Evolutionary conservation across 2,329 filamentous ascomycete genomes (phyloP), one percentile per base, ranked within the genome.

Genomic region (Calonectria pteridis): DNA sequence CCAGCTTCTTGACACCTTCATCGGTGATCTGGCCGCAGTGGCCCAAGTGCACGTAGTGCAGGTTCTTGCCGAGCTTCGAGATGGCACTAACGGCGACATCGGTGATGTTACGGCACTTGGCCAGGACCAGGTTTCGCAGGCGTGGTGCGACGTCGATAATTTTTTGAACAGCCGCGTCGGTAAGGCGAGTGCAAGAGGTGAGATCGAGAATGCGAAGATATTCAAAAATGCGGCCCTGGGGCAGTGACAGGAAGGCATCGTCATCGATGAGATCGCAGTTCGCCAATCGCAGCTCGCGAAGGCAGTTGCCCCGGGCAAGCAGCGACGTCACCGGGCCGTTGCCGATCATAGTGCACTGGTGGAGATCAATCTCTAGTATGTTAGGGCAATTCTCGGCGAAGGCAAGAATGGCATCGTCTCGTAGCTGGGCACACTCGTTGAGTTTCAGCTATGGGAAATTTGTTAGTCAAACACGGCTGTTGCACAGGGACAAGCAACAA

Each of bases 21-120:
- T 99, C 97, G 0, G 96, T 98, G 81, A 99, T 96, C 59, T 96
- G 92, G 33, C 92, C 91, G 84, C 97, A 99, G 84, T 99, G 97
- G 13, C 97, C 97, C 2, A 99, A 89, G 82, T 99, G 97, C 67
- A 99, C 93, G 83, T 98, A 98, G 84, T 99, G 97, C 69, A 99
- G 87, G 80, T 98, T 99, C 88, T 98, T 98, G 75, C 96, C 95
- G 5, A 99, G 89, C 79, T 91, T 93, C 71, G 95, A 93, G 76
- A 99, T 98, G 70, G 96, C 93, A 78, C 94, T 89, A 11, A 99
- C 95, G 11, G 96, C 93, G 59, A 91, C 90, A 85, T 99, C 96
- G 2, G 97, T 98, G 80, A 99, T 94, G 81, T 96, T 93, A 76
- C 94, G 92, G 84, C 97, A 99, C 86, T 99, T 99, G 76, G 96